Evolutionary conservation across 1,284 basidiomycete genomes (phyloP), one percentile per base, ranked within the genome.

Genomic region (Volvariella surrecta): DNA sequence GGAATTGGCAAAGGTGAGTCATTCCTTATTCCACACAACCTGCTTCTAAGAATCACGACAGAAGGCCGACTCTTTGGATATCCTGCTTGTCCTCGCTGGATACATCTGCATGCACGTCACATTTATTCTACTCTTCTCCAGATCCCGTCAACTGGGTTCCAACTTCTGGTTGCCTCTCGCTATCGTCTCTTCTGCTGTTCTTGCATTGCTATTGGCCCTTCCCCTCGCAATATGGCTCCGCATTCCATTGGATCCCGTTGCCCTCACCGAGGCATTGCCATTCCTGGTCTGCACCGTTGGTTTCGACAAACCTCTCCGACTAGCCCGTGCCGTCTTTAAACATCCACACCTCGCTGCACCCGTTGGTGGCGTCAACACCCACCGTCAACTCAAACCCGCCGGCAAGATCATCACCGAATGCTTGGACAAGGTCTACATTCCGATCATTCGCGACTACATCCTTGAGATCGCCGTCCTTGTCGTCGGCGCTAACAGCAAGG

Each of bases 231-330:
- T 89, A 60, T 73, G 84, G 38, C 71, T 96, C 48, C 74, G 77
- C 50, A 90, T 99, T 44, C 85, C 84, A 4, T 84, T 99, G 53
- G 93, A 99, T 62, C 91, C 91, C 1, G 85, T 99, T 45, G 82
- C 86, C 13, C 73, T 99, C 24, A 93, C 90, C 11, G 96, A 99
- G 62, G 94, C 95, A 0, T 74, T 99, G 1, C 95, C 95, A 0
- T 99, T 99, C 81, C 73, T 99, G 31, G 94, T 99, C 35, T 96
- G 96, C 62, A 95, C 91, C 0, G 84, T 99, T 45, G 95, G 95
- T 10, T 99, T 98, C 59, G 95, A 99, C 66, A 99, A 99, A 64
- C 95, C 94, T 0, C 85, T 94, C 47, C 79, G 90, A 9, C 80
- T 99, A 32, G 93, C 93, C 0, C 77, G 86, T 20, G 89, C 93